phyloP scores from a whole-genome alignment of 345 rosid genomes.

The Arabidopsis suecica region DNA sequence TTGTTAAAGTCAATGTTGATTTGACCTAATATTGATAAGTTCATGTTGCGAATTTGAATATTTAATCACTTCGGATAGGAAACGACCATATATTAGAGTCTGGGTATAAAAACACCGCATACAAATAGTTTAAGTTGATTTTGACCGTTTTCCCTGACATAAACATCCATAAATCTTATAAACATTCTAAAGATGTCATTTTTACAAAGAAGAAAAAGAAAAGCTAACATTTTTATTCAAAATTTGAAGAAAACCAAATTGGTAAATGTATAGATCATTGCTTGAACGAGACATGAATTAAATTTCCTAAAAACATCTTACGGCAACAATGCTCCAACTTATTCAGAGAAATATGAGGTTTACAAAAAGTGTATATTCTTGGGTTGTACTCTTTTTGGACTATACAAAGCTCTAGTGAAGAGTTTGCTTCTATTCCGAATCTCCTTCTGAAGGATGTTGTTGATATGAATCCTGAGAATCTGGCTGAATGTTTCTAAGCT shows the following conservation, averaged over 20 bases:
- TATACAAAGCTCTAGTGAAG: conserved; percentile 22
- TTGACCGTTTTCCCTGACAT: not conserved
- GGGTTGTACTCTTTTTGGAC: conserved; percentile 15
- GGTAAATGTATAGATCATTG: not conserved
- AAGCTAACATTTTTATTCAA: not conserved
- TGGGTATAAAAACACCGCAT: too few relatives aligned
- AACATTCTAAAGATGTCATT: not conserved
- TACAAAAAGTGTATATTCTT: not conserved
- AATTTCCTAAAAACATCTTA: not conserved
- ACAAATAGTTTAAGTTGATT: too few relatives aligned
- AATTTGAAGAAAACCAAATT: not conserved
- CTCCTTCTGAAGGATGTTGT: conserved; percentile 25
- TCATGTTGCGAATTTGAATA: too few relatives aligned
- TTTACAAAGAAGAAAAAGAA: not conserved
- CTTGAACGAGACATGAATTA: not conserved
- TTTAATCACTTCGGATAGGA: too few relatives aligned
- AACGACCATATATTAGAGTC: too few relatives aligned
- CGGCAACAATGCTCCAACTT: not conserved
- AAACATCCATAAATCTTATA: not conserved
- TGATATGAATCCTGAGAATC: conserved; percentile 55
- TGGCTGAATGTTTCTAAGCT: conserved; percentile 60
- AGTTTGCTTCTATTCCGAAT: conserved; percentile 15
- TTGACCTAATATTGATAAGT: too few relatives aligned
- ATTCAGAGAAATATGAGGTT: conserved; percentile 10
- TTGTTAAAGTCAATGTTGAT: too few relatives aligned